Evolutionary conservation across 768 basidiomycete species (phyloP), one percentile per base, ranked within the genome.

Genomic region (Austroboletus eburneus): DNA sequence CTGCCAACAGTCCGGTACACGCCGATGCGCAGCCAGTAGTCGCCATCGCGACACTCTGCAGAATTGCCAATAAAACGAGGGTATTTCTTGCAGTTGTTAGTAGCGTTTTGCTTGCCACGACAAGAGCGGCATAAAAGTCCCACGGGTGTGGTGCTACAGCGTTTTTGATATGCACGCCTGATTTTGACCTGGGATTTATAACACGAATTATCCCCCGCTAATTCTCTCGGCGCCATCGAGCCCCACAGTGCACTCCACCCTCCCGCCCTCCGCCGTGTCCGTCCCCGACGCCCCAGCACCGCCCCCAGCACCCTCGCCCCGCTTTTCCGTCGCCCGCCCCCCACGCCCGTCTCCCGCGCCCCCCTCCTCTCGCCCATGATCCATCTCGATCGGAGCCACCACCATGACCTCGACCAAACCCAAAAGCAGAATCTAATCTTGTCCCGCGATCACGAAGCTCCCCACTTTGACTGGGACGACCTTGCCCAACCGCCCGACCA

Each of bases 341-440:
- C 16, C 48, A 2, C 49, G 14, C 43, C 46, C 20, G 25, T n/a
- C n/a, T n/a, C 32, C 29, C 17, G 18, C 42, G 12, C 40, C 38
- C 39, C 18, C 35, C 27, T 45, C 43, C 34, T 29, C 41, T 13
- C 20, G 51, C 45, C 59, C 58, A 77, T 77, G 76, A 74, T 77
- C 67, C 72, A 74, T 67, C 69, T 77, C 68, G 76, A 77, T 76
- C 75, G 67, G 56, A 73, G 72, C 66, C 71, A 67, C 67, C 71
- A 67, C 59, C 67, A 68, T 56, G 62, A 70, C 55, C 66, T 65
- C 46, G 59, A 61, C 60, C 68, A 62, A 52, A 52, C 59, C 61
- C 62, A 65, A 67, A 68, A 70, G 57, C 58, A 67, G 66, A 62
- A 72, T 69, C 67, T 70, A 59, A 70, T 72, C 66, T 70, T 70